Base-by-base conservation (phyloP, 2,329 filamentous ascomycete genomes). In the Hymenoscyphus scutula region DNA sequence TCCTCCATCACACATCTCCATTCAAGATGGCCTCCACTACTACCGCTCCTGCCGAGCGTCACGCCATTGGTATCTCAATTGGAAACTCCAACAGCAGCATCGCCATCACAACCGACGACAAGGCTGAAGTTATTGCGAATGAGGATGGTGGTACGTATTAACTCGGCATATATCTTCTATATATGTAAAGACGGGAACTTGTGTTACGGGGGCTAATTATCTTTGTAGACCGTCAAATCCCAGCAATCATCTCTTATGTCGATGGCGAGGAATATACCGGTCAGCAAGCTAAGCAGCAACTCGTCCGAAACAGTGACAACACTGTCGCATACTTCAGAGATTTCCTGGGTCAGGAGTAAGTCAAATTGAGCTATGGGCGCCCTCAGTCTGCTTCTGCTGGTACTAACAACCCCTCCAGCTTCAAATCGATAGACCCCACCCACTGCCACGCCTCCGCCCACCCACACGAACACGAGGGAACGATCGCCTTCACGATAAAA, bases 21-120 rank as follows among this genome's bases (percentile, higher is more conserved):
- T 38, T 25, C 37, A 71, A 66, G 38, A 75, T 75, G 73, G 65
- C 72, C 19, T 19, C 41, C 19, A 29, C 62, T 56, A 64, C 66
- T 5, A 70, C 62, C 65, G 78, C 81, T 77, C 84, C 85, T 58
- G 79, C 78, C 70, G 82, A 87, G 71, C 82, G 86, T 72, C 81
- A 83, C 73, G 91, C 89, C 76, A 98, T 99, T 79, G 95, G 95
- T 77, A 92, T 99, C 76, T 90, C 93, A 70, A 97, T 98, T 82
- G 95, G 95, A 80, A 99, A 98, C 82, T 93, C 92, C 66, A 96
- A 97, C 87, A 96, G 92, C 81, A 97, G 92, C 65, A 97, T 99
- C 79, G 94, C 94, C 72, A 92, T 88, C 76, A 96, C 93, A 76
- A 85, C 89, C 66, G 94, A 98, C 74, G 94, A 96, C 78, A 96